phyloP scores from a whole-genome alignment of 768 basidiomycete genomes.

The Kwoniella sp. region DNA sequence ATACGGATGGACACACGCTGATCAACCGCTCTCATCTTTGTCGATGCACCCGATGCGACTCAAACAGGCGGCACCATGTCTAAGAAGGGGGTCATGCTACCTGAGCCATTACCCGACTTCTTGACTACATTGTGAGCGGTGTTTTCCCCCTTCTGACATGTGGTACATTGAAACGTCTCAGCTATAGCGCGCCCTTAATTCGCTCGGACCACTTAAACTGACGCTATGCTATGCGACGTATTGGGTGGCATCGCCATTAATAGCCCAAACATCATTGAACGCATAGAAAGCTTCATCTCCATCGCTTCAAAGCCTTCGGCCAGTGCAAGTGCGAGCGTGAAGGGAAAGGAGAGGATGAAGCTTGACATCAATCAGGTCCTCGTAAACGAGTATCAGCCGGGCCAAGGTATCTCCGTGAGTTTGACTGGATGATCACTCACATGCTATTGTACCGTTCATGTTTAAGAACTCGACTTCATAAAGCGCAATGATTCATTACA shows the following conservation, averaged over 20 bases:
- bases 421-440: background rate
- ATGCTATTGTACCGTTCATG: too few species aligned
- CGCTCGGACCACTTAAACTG: background rate
- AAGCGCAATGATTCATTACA: too few species aligned
- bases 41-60: too few species aligned
- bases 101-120: constrained; percentile 72
- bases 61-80: constrained; percentile 74
- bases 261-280: constrained; percentile 76
- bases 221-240: background rate
- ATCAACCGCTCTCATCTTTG: background rate
- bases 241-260: background rate
- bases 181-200: too few species aligned
- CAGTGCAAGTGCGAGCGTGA: constrained; percentile 52
- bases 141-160: background rate
- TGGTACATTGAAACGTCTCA: too few species aligned
- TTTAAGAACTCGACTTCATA: too few species aligned
- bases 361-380: constrained; percentile 80
- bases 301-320: constrained; percentile 65
- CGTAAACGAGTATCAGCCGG: constrained; percentile 86
- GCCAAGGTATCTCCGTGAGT: constrained; percentile 89
- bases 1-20: background rate
- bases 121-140: constrained; percentile 66
- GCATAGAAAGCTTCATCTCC: constrained; percentile 61
- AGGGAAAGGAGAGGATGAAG: constrained; percentile 36
- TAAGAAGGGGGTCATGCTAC: constrained; percentile 67